Percentiles rank a stretch among this genome's conserved stretches.
Evolutionary conservation across 129 eudicot species (phyloP).

Genomic region (Lactuca saligna): DNA sequence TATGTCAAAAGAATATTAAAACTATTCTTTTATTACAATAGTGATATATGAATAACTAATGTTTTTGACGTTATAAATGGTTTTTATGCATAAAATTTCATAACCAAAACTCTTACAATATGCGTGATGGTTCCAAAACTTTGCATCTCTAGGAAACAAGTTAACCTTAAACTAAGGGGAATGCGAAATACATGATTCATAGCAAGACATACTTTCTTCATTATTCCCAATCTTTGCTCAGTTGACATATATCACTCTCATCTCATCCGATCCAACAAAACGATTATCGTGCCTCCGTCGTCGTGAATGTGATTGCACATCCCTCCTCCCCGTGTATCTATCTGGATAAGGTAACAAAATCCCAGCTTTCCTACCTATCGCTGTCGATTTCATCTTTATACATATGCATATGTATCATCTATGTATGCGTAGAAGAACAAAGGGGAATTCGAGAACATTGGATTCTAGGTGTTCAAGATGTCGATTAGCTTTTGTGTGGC

Average conservation of each 20-base stretch:
- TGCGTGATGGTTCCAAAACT: background rate
- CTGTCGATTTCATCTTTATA: background rate
- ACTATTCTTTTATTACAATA: too few relatives aligned
- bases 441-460: background rate
- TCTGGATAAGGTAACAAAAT: slow-evolving; percentile 25
- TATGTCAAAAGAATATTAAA: too few relatives aligned
- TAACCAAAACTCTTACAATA: too few relatives aligned
- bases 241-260: slow-evolving; percentile 2
- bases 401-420: background rate
- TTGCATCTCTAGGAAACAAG: background rate
- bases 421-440: background rate
- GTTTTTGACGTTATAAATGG: too few relatives aligned
- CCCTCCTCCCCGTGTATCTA: background rate
- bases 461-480: slow-evolving; percentile 18
- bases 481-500: slow-evolving; percentile 31
- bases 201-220: background rate
- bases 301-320: background rate
- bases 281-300: background rate
- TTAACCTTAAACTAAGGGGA: background rate
- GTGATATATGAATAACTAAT: too few relatives aligned
- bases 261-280: slow-evolving; percentile 16
- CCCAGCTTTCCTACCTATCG: background rate
- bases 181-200: slow-evolving; percentile 7
- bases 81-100: too few relatives aligned
- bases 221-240: slow-evolving; percentile 6